Evolutionary conservation across 495 filamentous ascomycete species (phyloP).

Genomic region (Aspergillus nidulans): DNA sequence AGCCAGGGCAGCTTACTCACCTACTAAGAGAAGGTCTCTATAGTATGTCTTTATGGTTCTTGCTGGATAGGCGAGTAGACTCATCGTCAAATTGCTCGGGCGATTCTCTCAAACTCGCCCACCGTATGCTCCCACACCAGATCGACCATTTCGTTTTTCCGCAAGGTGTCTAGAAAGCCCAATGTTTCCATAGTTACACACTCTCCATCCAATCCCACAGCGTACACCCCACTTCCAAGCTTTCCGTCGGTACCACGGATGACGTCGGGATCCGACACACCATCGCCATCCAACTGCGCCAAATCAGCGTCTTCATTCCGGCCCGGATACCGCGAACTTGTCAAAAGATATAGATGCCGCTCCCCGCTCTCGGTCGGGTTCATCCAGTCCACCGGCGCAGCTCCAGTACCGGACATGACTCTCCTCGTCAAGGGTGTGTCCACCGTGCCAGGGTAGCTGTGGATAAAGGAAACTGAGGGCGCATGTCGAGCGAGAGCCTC

Average conservation of each 20-base stretch:
- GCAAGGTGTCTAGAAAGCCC: background rate
- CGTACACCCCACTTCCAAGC: constrained; percentile 49
- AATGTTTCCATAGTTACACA: constrained; percentile 10
- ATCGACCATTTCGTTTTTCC: background rate
- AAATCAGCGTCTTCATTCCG: too few species aligned
- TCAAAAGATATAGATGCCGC: constrained; percentile 48
- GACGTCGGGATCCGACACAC: constrained; percentile 28
- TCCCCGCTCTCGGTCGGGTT: constrained; percentile 45
- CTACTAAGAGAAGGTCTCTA: too few species aligned
- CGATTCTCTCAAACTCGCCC: background rate
- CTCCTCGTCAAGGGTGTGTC: constrained; percentile 28
- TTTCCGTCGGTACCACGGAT: constrained; percentile 40
- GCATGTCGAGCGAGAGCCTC: constrained; percentile 43
- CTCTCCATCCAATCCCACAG: constrained; percentile 39
- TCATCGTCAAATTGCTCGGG: too few species aligned
- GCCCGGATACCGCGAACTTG: constrained; percentile 15
- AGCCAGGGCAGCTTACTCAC: too few species aligned
- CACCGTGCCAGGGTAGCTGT: constrained; percentile 51
- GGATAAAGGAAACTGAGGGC: constrained; percentile 52
- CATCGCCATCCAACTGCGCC: constrained; percentile 38
- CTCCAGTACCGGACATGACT: background rate
- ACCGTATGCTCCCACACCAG: background rate
- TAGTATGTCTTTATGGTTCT: too few species aligned
- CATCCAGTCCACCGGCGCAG: constrained; percentile 20
- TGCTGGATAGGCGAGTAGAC: too few species aligned